Percentiles rank a stretch among this genome's conserved stretches.
phyloP scores from a whole-genome alignment of 129 eudicot species.

The Flaveria linearis region DNA sequence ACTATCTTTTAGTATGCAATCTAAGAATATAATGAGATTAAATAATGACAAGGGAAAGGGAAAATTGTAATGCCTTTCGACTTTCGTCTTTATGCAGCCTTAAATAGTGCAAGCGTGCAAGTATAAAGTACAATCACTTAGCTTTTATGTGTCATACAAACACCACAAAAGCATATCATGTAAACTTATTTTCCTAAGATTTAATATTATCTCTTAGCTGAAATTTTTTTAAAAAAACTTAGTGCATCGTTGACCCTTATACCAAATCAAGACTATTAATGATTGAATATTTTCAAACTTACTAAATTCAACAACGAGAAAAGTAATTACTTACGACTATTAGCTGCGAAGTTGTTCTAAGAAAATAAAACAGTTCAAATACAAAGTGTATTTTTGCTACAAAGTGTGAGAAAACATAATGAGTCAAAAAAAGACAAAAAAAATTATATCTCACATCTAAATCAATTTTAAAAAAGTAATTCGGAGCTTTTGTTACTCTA shows the following conservation, averaged over 20 bases:
- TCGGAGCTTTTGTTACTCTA: too few species aligned
- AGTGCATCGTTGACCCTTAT: background rate
- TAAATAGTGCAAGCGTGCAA: slow-evolving; percentile 34
- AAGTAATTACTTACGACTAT: background rate
- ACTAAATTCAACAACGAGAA: background rate
- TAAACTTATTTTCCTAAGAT: background rate
- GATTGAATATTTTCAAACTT: background rate
- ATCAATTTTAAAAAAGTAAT: too few species aligned
- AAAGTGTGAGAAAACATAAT: too few species aligned
- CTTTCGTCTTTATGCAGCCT: slow-evolving; percentile 39
- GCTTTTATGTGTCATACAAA: slow-evolving; percentile 26
- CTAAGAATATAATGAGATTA: background rate
- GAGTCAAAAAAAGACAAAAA: too few species aligned
- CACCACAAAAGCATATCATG: background rate
- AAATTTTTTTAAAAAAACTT: background rate
- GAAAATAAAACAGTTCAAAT: too few species aligned
- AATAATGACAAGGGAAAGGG: background rate
- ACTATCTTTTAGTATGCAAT: background rate
- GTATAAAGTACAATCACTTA: slow-evolving; percentile 7
- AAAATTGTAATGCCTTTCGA: slow-evolving; percentile 20
- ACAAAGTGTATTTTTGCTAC: too few species aligned
- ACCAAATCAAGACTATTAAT: too few species aligned
- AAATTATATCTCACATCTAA: too few species aligned
- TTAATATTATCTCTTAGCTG: background rate
- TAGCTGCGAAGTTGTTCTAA: too few species aligned